Percentiles rank a stretch among this genome's conserved stretches.
Conservation (phyloP, 192 early-diverging fungal genomes). For the Podochytrium sp. region DNA sequence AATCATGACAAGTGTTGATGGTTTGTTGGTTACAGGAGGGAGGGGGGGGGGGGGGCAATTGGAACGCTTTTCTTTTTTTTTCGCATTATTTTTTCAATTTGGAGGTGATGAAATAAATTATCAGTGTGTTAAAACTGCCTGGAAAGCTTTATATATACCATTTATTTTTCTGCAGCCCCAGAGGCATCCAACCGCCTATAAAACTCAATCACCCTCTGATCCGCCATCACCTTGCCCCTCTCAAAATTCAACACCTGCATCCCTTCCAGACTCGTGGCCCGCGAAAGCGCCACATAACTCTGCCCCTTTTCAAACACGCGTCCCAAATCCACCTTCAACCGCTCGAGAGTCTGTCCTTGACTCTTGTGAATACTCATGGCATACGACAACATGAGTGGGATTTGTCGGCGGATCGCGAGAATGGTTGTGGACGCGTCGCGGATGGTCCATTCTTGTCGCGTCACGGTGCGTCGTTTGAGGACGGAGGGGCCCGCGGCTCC, state of each 20-base stretch:
- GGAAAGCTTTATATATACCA: too few relatives aligned
- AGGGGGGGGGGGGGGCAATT: too few relatives aligned
- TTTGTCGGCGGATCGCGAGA: constrained; percentile 10
- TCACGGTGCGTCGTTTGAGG: background rate
- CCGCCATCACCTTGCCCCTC: constrained; percentile 10
- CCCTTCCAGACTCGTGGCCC: constrained; percentile 46
- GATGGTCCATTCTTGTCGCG: constrained; percentile 11
- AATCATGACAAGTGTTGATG: too few relatives aligned
- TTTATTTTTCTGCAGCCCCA: too few relatives aligned
- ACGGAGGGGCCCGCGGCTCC: background rate
- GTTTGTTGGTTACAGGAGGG: too few relatives aligned
- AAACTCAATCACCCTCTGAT: constrained; percentile 15
- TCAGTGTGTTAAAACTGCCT: too few relatives aligned
- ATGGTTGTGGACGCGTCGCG: background rate
- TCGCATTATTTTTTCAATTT: too few relatives aligned
- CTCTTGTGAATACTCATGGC: constrained; percentile 57
- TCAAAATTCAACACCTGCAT: constrained; percentile 36
- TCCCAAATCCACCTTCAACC: constrained; percentile 49
- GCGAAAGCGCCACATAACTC: constrained; percentile 55
- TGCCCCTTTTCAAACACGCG: constrained; percentile 55
- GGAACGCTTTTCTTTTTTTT: too few relatives aligned
- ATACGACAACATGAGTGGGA: constrained; percentile 52
- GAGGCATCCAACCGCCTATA: constrained; percentile 2
- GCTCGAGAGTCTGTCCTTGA: constrained; percentile 54
- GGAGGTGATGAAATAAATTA: too few relatives aligned